phyloP scores from a whole-genome alignment of 805 yeast species.

The Suhomyces emberorum region DNA sequence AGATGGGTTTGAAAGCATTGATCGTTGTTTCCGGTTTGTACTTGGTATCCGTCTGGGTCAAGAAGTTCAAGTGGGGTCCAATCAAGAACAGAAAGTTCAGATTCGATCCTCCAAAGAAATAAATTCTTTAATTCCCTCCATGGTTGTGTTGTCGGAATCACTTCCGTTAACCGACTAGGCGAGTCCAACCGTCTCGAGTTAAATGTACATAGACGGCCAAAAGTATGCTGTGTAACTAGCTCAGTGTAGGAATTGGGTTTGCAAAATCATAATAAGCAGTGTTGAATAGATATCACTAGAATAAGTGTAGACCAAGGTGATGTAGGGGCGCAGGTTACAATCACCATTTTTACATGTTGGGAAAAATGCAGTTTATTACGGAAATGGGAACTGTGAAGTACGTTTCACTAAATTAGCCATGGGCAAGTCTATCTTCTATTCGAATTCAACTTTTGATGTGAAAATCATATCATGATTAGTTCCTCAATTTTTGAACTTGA shows the following conservation, averaged over 20 bases:
- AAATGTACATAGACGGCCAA: conserved; percentile 1
- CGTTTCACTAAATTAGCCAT: too few species aligned
- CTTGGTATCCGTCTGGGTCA: conserved; percentile 83
- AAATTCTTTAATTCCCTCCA: background rate
- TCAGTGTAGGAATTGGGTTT: background rate
- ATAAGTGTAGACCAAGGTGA: background rate
- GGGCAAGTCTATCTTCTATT: too few species aligned
- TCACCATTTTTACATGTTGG: too few species aligned
- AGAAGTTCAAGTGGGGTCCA: conserved; percentile 97
- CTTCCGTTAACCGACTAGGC: too few species aligned
- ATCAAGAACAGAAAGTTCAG: conserved; percentile 92
- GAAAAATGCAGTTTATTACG: too few species aligned
- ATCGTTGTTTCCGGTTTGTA: conserved; percentile 74
- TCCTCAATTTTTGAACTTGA: too few species aligned
- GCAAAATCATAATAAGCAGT: background rate
- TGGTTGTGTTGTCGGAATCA: too few species aligned
- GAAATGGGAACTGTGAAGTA: too few species aligned
- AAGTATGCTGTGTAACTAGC: background rate
- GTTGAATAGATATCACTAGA: background rate
- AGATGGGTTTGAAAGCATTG: conserved; percentile 90
- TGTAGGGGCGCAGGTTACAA: too few species aligned
- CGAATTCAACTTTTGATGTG: too few species aligned
- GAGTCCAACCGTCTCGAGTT: background rate
- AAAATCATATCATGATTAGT: too few species aligned
- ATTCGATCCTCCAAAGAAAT: conserved; percentile 85